A percentile compares a stretch with the other conserved stretches of the same genome.
Conservation (phyloP, 768 basidiomycete genomes). For the Mycena indigotica region DNA sequence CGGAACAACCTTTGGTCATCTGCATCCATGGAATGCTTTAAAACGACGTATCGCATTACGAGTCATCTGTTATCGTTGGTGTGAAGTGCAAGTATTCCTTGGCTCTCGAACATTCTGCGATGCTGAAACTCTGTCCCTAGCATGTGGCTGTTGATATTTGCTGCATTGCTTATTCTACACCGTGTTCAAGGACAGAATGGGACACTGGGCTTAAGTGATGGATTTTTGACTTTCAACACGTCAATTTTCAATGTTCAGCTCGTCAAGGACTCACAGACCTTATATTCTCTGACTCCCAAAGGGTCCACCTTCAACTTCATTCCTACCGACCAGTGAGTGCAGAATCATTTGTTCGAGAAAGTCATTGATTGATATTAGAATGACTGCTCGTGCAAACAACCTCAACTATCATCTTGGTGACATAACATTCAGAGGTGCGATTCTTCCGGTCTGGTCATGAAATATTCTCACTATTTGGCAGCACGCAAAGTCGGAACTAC, state of each 20-base stretch:
- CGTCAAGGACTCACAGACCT: slow-evolving; percentile 58
- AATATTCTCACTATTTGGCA: neutral
- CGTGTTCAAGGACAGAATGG: slow-evolving; percentile 29
- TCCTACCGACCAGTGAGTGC: slow-evolving; percentile 42
- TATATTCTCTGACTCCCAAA: slow-evolving; percentile 50
- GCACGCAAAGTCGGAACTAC: slow-evolving; percentile 48
- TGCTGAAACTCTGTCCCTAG: no score
- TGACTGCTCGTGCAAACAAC: slow-evolving; percentile 49
- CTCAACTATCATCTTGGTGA: slow-evolving; percentile 59
- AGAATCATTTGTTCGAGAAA: neutral
- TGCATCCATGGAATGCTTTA: slow-evolving; percentile 8
- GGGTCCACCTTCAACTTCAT: slow-evolving; percentile 52
- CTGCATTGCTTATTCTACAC: slow-evolving; percentile 6
- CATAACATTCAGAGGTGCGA: slow-evolving; percentile 46
- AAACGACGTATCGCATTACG: neutral
- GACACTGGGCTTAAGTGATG: slow-evolving; percentile 48
- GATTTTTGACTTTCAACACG: slow-evolving; percentile 49
- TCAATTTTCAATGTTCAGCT: slow-evolving; percentile 47
- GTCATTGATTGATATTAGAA: slow-evolving; percentile 21
- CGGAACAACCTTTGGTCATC: slow-evolving; percentile 11
- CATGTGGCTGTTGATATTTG: slow-evolving; percentile 18
- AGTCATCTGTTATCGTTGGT: neutral
- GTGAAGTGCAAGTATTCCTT: no score
- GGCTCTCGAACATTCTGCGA: no score
- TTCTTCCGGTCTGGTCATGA: no score